These are phyloP conservation scores for Capronia americana DNA, from an alignment of 2,329 filamentous ascomycete species.

Conservation along the genomic window DNA sequence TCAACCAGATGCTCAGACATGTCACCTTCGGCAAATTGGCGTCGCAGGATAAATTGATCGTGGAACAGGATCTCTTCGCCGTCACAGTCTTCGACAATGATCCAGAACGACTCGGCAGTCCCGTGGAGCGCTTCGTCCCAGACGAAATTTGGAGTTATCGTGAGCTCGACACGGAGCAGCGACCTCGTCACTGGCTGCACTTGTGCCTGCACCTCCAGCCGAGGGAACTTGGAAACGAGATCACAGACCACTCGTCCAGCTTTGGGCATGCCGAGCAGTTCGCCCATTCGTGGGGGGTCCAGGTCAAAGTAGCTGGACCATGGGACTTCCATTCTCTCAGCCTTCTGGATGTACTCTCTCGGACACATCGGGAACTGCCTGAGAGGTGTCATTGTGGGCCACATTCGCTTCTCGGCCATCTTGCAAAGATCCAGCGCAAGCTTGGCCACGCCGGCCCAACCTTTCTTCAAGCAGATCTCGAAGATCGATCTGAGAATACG, in stretches of 20 bases:
- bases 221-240: conserved; percentile 89
- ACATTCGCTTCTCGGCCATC: conserved; percentile 99
- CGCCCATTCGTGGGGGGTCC: conserved; percentile 94
- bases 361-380: conserved; percentile 86
- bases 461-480: conserved; percentile 96
- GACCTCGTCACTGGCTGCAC: conserved; percentile 94
- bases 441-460: conserved; percentile 92
- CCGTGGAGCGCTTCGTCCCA: conserved; percentile 94
- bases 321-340: conserved; percentile 90
- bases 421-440: conserved; percentile 94
- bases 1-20: conserved; percentile 94
- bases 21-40: conserved; percentile 83
- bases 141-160: conserved; percentile 90
- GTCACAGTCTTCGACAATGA: conserved; percentile 95
- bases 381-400: conserved; percentile 96
- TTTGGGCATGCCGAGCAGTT: conserved; percentile 87
- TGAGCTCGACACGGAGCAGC: conserved; percentile 87
- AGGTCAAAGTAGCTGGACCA: conserved; percentile 96
- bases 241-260: conserved; percentile 84
- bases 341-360: conserved; percentile 85
- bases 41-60: conserved; percentile 89
- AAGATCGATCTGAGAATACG: conserved; percentile 95
- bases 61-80: conserved; percentile 95
- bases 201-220: conserved; percentile 89
- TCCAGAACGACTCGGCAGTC: conserved; percentile 91